A percentile compares a stretch with the other conserved stretches of the same genome.
Conservation (phyloP, 2,329 filamentous ascomycete species). For the Mollisiaceae sp. region DNA sequence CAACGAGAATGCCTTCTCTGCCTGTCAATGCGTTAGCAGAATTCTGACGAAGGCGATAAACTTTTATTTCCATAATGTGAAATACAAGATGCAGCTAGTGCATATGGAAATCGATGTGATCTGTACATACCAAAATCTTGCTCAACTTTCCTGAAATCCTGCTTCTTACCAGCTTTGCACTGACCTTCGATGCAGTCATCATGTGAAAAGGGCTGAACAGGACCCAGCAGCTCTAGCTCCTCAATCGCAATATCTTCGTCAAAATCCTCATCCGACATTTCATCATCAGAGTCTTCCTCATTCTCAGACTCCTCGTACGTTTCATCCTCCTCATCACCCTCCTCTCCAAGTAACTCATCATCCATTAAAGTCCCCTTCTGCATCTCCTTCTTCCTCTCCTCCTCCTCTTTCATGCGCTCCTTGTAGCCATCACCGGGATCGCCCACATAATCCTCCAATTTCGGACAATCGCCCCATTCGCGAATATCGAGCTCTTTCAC, state of each 20-base stretch:
- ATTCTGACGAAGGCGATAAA: not conserved
- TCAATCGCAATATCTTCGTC: not conserved
- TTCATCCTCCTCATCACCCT: not conserved
- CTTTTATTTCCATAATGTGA: not conserved
- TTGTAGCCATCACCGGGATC: not conserved
- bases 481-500: constrained; percentile 26
- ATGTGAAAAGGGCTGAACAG: not conserved
- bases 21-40: not conserved
- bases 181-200: not conserved
- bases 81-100: not conserved
- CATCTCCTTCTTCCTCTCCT: constrained; percentile 1
- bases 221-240: not conserved
- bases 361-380: not conserved
- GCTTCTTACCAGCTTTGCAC: not conserved
- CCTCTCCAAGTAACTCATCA: not conserved
- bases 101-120: not conserved
- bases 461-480: constrained; percentile 22
- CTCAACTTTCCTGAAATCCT: not conserved
- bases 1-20: not conserved
- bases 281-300: not conserved
- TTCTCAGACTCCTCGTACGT: not conserved
- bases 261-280: not conserved
- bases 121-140: not conserved
- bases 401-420: not conserved
- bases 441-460: constrained; percentile 21